Evolutionary conservation across 352 stramenopile species (phyloP).

Genomic region (Proteromonas lacertae): DNA sequence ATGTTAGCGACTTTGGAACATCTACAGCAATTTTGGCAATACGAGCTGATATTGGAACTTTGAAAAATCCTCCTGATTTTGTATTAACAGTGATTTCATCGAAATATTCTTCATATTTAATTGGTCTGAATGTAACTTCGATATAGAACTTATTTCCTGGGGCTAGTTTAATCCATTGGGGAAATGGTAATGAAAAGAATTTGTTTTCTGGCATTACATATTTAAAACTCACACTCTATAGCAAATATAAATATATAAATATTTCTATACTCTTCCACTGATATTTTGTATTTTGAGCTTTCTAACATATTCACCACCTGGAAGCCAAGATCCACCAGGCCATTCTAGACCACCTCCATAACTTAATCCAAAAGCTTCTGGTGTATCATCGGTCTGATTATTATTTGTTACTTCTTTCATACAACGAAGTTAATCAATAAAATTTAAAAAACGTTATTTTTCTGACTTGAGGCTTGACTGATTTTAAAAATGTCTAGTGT

Average conservation of each 20-base stretch:
- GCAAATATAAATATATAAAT: not conserved
- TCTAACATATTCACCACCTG: slow-evolving; percentile 49
- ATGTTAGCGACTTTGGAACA: slow-evolving; percentile 23
- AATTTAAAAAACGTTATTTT: too few relatives aligned
- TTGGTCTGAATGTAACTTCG: slow-evolving; percentile 45
- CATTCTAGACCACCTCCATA: slow-evolving; percentile 48
- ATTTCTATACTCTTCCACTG: slow-evolving; percentile 57
- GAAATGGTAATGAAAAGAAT: slow-evolving; percentile 68
- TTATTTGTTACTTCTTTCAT: too few relatives aligned
- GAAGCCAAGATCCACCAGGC: slow-evolving; percentile 38
- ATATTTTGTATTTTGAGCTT: slow-evolving; percentile 57
- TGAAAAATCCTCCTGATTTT: slow-evolving; percentile 31
- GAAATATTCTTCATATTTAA: slow-evolving; percentile 48
- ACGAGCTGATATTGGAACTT: slow-evolving; percentile 27
- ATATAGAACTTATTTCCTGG: slow-evolving; percentile 37
- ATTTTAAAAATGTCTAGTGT: too few relatives aligned
- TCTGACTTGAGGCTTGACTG: too few relatives aligned
- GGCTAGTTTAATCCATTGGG: slow-evolving; percentile 36
- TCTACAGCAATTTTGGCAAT: slow-evolving; percentile 27
- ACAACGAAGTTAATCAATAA: too few relatives aligned
- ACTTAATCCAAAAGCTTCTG: too few relatives aligned
- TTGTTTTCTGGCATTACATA: slow-evolving; percentile 41
- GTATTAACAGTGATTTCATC: slow-evolving; percentile 51
- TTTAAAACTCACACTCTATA: slow-evolving; percentile 7
- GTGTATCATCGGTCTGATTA: too few relatives aligned